Evolutionary conservation across 163 green algal species (phyloP).

Genomic region (Picocystis sp.): DNA sequence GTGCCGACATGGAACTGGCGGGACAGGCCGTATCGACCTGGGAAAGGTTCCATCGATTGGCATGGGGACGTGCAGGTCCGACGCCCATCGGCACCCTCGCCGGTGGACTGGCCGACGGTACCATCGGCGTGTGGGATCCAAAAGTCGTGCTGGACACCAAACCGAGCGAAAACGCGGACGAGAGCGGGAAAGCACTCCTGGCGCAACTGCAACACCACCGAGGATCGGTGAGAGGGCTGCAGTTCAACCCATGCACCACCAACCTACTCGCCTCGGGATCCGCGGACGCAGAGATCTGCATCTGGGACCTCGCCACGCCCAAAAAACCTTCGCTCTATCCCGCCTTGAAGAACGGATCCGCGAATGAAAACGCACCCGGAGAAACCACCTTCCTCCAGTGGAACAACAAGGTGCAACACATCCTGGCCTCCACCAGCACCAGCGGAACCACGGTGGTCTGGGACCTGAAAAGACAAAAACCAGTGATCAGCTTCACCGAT

Average conservation of each 20-base stretch:
- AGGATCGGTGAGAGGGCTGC: constrained; percentile 43
- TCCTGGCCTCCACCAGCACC: constrained; percentile 64
- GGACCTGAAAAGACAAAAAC: constrained; percentile 85
- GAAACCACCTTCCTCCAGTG: constrained; percentile 75
- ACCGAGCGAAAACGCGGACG: constrained; percentile 4
- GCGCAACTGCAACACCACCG: constrained; percentile 68
- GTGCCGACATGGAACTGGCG: constrained; percentile 24
- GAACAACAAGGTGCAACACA: constrained; percentile 91
- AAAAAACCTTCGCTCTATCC: constrained; percentile 55
- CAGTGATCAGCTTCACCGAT: constrained; percentile 65
- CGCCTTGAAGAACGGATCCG: constrained; percentile 32
- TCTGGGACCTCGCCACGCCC: constrained; percentile 84
- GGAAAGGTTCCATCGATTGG: constrained; percentile 74
- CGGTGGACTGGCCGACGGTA: constrained; percentile 80
- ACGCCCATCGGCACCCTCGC: constrained; percentile 72
- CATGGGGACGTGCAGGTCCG: constrained; percentile 39
- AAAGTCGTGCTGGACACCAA: constrained; percentile 35
- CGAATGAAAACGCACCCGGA: constrained; percentile 10
- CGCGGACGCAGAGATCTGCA: constrained; percentile 59
- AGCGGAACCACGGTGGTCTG: constrained; percentile 73
- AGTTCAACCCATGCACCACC: constrained; percentile 76
- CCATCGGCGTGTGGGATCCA: constrained; percentile 78
- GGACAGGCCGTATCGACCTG: constrained; percentile 40
- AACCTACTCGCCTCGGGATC: constrained; percentile 82
- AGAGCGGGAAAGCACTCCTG: constrained; percentile 26